These are phyloP conservation scores for Ricinus communis DNA, from an alignment of 345 rosid genomes.

Conservation along the genomic window DNA sequence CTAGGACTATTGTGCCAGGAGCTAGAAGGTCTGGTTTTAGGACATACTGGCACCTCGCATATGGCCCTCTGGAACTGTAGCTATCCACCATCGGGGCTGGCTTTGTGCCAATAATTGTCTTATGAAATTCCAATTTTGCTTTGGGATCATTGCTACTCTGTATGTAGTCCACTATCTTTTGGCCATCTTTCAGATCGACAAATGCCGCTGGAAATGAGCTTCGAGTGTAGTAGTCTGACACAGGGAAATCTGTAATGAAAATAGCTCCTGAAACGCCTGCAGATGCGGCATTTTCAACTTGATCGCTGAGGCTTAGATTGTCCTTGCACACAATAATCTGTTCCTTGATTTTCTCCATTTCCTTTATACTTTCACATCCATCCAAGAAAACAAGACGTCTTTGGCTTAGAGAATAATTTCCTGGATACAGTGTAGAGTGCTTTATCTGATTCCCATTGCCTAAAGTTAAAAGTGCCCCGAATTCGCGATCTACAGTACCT, in stretches of 20 bases:
- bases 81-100: conserved; percentile 40
- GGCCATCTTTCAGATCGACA: conserved; percentile 25
- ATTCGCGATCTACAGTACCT: conserved; percentile 30
- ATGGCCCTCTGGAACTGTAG: conserved; percentile 52
- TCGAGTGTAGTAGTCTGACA: conserved; percentile 24
- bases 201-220: conserved; percentile 41
- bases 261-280: conserved; percentile 38
- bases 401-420: conserved; percentile 22
- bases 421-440: conserved; percentile 36
- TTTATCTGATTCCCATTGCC: not conserved
- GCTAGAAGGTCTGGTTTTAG: conserved; percentile 47
- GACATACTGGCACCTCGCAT: conserved; percentile 24
- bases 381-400: conserved; percentile 35
- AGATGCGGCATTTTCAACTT: conserved; percentile 27
- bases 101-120: conserved; percentile 32
- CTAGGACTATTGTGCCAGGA: conserved; percentile 40
- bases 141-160: conserved; percentile 21
- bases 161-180: conserved; percentile 29
- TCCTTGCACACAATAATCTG: conserved; percentile 39
- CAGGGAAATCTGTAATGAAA: conserved; percentile 25
- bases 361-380: conserved; percentile 27
- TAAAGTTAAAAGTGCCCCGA: conserved; percentile 24
- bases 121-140: conserved; percentile 32
- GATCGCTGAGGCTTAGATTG: conserved; percentile 18
- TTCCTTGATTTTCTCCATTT: conserved; percentile 24